Evolutionary conservation across 345 rosid genomes (phyloP).

Genomic region (Nasturtium officinale): DNA sequence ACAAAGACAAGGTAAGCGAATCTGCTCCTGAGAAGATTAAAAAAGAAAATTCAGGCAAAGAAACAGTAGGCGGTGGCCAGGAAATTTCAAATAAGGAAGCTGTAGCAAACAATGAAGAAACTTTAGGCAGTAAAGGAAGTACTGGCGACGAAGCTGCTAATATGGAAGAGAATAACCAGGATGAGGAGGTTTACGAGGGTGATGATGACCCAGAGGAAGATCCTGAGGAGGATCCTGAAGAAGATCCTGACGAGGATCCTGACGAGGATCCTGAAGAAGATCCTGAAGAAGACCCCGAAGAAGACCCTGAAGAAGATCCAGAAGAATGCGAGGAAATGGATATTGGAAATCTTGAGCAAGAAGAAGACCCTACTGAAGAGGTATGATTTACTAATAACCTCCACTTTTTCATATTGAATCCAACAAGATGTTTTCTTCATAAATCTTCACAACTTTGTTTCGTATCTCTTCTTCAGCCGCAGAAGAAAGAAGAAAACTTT

Average conservation of each 20-base stretch:
- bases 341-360: conserved; percentile 50
- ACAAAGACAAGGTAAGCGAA: conserved; percentile 52
- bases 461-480: conserved; percentile 10
- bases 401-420: conserved; percentile 19
- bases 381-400: conserved; percentile 44
- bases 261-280: conserved; percentile 75
- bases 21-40: conserved; percentile 48
- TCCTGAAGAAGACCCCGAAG: conserved; percentile 47
- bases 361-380: conserved; percentile 49
- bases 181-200: conserved; percentile 43
- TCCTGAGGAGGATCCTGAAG: conserved; percentile 51
- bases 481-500: conserved; percentile 50
- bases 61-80: conserved; percentile 17
- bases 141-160: conserved; percentile 41
- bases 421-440: conserved; percentile 14
- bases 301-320: conserved; percentile 55
- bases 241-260: conserved; percentile 57
- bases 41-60: conserved; percentile 43
- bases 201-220: conserved; percentile 64
- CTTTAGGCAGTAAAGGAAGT: conserved; percentile 12
- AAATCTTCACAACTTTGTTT: conserved; percentile 14
- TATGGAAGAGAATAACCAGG: conserved; percentile 50
- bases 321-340: conserved; percentile 60
- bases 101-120: conserved; percentile 29
- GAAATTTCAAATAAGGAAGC: conserved; percentile 39